Conservation (phyloP, 257 asterid genomes). For the Solanum pennellii region DNA sequence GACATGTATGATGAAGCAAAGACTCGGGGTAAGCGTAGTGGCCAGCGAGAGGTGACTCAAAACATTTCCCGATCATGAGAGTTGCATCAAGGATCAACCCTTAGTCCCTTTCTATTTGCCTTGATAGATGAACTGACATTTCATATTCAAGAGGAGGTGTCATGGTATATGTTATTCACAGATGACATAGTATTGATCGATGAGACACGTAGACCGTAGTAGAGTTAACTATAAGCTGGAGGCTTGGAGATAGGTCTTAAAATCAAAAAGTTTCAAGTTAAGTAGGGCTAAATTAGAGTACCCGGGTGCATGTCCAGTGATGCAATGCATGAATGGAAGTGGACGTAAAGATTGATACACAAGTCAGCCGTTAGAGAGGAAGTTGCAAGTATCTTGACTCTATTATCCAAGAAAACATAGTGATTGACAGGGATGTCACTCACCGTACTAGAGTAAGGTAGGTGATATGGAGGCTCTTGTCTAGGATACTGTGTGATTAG, state of each 20-base stretch:
- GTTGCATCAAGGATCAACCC: background rate
- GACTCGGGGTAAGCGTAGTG: background rate
- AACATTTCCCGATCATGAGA: background rate
- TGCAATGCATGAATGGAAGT: background rate
- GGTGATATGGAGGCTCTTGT: background rate
- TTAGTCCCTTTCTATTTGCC: background rate
- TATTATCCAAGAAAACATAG: background rate
- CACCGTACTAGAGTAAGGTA: background rate
- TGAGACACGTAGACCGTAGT: background rate
- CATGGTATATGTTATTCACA: background rate
- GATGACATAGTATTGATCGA: background rate
- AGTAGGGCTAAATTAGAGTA: background rate
- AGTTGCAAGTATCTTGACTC: background rate
- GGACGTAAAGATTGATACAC: background rate
- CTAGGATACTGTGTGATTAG: background rate
- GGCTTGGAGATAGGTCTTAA: background rate
- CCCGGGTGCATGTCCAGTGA: background rate
- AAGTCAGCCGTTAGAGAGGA: background rate
- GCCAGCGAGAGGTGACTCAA: background rate
- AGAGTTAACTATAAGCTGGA: background rate
- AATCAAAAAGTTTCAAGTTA: background rate
- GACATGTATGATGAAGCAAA: background rate
- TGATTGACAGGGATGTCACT: background rate
- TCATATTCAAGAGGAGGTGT: background rate
- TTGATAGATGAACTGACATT: background rate